Percentiles rank a stretch among this genome's conserved stretches.
Conservation (phyloP, 2,329 filamentous ascomycete genomes). For the Sporothrix sp. region DNA sequence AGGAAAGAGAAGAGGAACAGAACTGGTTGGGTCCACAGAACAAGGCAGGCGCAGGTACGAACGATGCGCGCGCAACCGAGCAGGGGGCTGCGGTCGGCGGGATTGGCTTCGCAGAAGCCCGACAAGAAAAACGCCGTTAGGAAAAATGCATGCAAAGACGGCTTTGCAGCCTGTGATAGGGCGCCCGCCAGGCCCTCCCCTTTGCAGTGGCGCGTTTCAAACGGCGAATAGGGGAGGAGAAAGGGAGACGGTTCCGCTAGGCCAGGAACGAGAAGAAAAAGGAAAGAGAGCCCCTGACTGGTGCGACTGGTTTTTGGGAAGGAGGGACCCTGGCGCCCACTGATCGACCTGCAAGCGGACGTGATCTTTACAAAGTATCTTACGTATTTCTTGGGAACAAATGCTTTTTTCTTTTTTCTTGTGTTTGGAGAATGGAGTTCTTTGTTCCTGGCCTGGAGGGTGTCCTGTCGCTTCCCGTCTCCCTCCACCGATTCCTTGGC, state of each 20-base stretch:
- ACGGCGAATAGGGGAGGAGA: neutral
- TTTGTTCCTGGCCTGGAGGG: constrained; percentile 1
- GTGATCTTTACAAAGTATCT: neutral
- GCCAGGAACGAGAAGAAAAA: neutral
- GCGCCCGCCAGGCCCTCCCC: neutral
- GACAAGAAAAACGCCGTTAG: neutral
- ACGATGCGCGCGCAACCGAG: too few relatives aligned
- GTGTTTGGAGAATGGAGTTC: too few relatives aligned
- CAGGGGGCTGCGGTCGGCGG: too few relatives aligned
- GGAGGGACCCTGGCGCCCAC: too few relatives aligned
- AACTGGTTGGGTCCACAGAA: neutral
- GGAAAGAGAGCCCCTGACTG: neutral
- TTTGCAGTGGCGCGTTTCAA: constrained; percentile 14
- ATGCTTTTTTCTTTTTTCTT: neutral
- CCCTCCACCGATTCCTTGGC: too few relatives aligned
- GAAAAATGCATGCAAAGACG: neutral
- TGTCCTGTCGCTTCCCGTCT: neutral
- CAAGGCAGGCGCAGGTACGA: neutral
- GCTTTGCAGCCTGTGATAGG: constrained; percentile 6
- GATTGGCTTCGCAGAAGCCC: too few relatives aligned
- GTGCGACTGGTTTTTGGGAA: too few relatives aligned
- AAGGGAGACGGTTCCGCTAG: neutral
- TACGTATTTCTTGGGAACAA: neutral
- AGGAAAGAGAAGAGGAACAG: constrained; percentile 1
- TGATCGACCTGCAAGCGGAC: constrained; percentile 2